phyloP scores from a whole-genome alignment of 352 stramenopile species.

The Pythium brachiatum region DNA sequence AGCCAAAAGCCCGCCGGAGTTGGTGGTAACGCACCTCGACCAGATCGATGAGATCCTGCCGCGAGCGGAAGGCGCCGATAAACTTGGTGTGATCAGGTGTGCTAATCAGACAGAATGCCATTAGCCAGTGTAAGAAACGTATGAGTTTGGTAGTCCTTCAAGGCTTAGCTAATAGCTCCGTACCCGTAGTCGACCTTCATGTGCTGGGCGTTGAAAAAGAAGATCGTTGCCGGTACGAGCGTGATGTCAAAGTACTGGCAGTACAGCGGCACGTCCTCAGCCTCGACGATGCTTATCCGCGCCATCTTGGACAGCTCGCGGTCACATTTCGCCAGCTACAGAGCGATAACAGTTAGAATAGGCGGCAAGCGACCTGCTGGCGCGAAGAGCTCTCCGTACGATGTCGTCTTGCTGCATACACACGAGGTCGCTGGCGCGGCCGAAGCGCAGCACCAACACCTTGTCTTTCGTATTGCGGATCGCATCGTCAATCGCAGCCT shows the following conservation, averaged over 20 bases:
- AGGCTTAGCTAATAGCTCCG: too few species aligned
- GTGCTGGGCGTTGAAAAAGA: conserved; percentile 88
- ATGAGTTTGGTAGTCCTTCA: background rate
- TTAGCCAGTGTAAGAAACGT: background rate
- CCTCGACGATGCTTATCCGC: conserved; percentile 68
- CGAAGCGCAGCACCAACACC: conserved; percentile 82
- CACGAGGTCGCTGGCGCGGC: conserved; percentile 50
- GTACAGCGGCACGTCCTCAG: conserved; percentile 72
- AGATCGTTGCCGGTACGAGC: conserved; percentile 82
- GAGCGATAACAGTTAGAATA: background rate
- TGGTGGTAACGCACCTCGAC: conserved; percentile 52
- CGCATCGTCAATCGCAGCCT: conserved; percentile 67
- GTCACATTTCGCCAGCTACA: conserved; percentile 72
- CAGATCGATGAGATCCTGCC: conserved; percentile 85
- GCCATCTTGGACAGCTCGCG: conserved; percentile 80
- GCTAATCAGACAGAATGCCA: conserved; percentile 23
- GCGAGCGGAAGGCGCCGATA: conserved; percentile 73
- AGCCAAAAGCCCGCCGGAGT: background rate
- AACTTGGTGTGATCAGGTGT: conserved; percentile 88
- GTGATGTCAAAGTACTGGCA: conserved; percentile 88
- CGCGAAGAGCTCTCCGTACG: conserved; percentile 29
- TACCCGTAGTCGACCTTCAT: conserved; percentile 90
- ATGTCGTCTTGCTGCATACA: conserved; percentile 87
- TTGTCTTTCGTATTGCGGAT: conserved; percentile 81
- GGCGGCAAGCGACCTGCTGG: background rate